These are phyloP conservation scores for Coemansia sp. DNA, from an alignment of 192 early-diverging fungal species.

Conservation along the genomic window DNA sequence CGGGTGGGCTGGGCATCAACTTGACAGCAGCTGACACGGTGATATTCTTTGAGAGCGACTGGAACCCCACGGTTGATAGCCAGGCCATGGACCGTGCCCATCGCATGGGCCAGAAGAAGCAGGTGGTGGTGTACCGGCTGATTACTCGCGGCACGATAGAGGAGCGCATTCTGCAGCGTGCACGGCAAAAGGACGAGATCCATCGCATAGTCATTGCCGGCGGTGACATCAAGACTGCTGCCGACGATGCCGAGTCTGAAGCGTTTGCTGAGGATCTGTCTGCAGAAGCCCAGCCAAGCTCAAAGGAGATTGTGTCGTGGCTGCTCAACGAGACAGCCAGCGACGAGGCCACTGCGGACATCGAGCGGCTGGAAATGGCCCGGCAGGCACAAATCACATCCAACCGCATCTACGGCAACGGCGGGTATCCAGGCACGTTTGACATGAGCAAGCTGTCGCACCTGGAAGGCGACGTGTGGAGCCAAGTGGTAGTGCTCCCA, in stretches of 20 bases:
- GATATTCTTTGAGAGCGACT: constrained; percentile 85
- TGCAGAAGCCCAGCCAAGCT: constrained; percentile 70
- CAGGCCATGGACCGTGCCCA: constrained; percentile 91
- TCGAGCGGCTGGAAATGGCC: constrained; percentile 29
- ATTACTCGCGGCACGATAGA: constrained; percentile 82
- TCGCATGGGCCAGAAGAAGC: constrained; percentile 78
- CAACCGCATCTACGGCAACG: constrained; percentile 41
- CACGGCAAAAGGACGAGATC: constrained; percentile 89
- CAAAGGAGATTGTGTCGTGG: constrained; percentile 83
- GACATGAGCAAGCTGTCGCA: constrained; percentile 10
- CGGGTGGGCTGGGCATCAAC: constrained; percentile 87
- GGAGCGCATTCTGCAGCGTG: constrained; percentile 75
- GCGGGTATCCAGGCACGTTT: constrained; percentile 30
- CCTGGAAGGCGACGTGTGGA: constrained; percentile 24
- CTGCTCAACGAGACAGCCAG: constrained; percentile 69
- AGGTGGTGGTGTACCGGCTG: constrained; percentile 80
- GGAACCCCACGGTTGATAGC: constrained; percentile 90
- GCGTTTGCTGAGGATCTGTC: constrained; percentile 34
- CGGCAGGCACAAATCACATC: constrained; percentile 45
- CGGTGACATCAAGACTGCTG: constrained; percentile 66
- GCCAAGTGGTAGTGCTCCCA: constrained; percentile 33
- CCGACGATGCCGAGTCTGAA: constrained; percentile 37
- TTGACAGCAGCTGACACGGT: constrained; percentile 88
- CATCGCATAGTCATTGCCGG: constrained; percentile 92
- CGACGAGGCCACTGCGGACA: constrained; percentile 30